Percentiles rank a stretch among this genome's conserved stretches.
These are phyloP conservation scores for Saprolegnia parasitica DNA, from an alignment of 352 stramenopile species.

Conservation along the genomic window DNA sequence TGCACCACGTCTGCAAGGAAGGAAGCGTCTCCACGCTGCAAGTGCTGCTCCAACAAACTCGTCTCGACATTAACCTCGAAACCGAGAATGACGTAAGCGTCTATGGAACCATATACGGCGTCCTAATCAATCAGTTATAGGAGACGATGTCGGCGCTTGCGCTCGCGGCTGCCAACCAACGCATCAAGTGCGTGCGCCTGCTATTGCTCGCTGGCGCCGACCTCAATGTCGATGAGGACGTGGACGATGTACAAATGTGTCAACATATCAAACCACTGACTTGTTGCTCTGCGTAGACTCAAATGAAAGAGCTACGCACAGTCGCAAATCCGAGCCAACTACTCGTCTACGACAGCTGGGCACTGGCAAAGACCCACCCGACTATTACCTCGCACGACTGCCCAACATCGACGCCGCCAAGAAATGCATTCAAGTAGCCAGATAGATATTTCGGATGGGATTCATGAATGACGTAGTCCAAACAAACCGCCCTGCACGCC, in stretches of 20 bases:
- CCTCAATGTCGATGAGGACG: background rate
- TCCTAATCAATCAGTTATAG: background rate
- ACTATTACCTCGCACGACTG: background rate
- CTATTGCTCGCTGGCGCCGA: slow-evolving; percentile 2
- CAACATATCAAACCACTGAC: background rate
- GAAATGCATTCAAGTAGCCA: background rate
- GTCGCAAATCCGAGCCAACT: background rate
- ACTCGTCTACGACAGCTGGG: background rate
- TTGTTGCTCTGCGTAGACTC: background rate
- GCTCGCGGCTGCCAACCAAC: background rate
- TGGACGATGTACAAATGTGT: background rate
- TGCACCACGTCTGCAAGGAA: background rate
- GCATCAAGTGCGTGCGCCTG: slow-evolving; percentile 7
- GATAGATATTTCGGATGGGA: background rate
- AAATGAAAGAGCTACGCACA: background rate
- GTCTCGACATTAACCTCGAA: background rate
- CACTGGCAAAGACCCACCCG: background rate
- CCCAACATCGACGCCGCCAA: background rate
- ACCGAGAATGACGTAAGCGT: background rate
- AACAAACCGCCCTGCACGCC: background rate
- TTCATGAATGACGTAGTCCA: background rate
- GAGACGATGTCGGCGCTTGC: background rate
- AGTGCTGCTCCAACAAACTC: slow-evolving; percentile 2
- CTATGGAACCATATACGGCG: background rate
- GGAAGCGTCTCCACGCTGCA: background rate